Evolutionary conservation across 2,329 filamentous ascomycete species (phyloP).

Genomic region (Cladobotryum protrusum): DNA sequence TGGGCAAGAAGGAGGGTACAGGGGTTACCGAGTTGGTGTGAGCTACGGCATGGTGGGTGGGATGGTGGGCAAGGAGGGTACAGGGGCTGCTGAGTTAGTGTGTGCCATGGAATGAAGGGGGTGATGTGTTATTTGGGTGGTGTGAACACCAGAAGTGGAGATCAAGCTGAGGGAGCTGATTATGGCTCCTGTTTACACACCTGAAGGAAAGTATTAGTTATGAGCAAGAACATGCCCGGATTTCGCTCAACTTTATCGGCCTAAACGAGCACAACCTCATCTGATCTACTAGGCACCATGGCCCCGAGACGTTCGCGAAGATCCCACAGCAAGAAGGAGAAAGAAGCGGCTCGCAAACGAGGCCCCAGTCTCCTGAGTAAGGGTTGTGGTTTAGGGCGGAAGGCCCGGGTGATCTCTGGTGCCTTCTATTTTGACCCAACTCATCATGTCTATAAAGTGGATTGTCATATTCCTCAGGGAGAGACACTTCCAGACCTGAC

Average conservation of each 20-base stretch:
- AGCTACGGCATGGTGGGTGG: background rate
- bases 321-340: background rate
- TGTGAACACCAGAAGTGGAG: no score
- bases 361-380: background rate
- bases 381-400: background rate
- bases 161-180: no score
- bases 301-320: background rate
- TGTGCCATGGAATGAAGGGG: no score
- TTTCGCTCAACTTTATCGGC: no score
- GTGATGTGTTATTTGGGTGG: no score
- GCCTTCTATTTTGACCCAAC: slow-evolving; percentile 1
- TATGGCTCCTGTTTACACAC: no score
- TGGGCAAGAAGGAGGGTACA: background rate
- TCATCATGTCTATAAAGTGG: background rate
- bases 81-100: background rate
- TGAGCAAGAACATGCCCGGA: no score
- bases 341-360: background rate
- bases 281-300: background rate
- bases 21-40: background rate
- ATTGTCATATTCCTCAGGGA: background rate
- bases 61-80: background rate
- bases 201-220: no score
- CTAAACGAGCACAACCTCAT: background rate
- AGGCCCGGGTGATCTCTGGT: background rate
- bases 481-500: background rate